Percentiles rank a stretch among this genome's conserved stretches.
These are phyloP conservation scores for Uronychia setigera DNA, from an alignment of 73 alveolate species.

Conservation along the genomic window DNA sequence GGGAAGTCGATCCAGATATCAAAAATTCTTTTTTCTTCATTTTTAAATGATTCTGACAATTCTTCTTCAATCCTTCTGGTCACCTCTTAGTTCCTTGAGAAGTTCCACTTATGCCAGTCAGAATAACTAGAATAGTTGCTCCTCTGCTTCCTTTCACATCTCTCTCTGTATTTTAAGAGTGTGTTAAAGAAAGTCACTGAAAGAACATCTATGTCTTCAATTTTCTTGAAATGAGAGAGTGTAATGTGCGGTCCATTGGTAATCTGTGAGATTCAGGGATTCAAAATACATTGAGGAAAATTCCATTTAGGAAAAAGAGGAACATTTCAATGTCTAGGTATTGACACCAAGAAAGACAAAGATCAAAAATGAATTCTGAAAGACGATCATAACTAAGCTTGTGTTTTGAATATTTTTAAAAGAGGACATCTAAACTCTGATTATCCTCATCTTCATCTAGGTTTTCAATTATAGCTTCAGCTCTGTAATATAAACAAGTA, in stretches of 20 bases:
- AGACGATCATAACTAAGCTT: constrained; percentile 55
- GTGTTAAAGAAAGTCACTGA: constrained; percentile 67
- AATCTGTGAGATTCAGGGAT: constrained; percentile 14
- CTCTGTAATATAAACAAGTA: too few species aligned
- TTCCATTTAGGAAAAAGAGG: constrained; percentile 64
- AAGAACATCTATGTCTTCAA: constrained; percentile 62
- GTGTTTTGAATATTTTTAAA: not conserved
- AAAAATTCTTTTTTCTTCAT: constrained; percentile 46
- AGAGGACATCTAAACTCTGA: not conserved
- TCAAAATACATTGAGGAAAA: constrained; percentile 41
- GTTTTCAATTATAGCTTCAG: not conserved
- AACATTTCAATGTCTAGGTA: constrained; percentile 64
- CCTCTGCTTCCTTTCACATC: constrained; percentile 33
- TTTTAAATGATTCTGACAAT: constrained; percentile 35
- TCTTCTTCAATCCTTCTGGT: constrained; percentile 32
- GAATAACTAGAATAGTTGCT: constrained; percentile 8
- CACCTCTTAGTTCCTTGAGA: constrained; percentile 32
- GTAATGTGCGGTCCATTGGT: constrained; percentile 64
- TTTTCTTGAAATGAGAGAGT: constrained; percentile 35
- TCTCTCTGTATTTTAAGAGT: constrained; percentile 39
- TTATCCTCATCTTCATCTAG: not conserved
- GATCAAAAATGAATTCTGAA: constrained; percentile 71
- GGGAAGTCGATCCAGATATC: constrained; percentile 72
- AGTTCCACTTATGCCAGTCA: constrained; percentile 63
- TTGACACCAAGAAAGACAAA: constrained; percentile 74